phyloP scores from a whole-genome alignment of 1,284 basidiomycete genomes.

The Mycena citricolor region DNA sequence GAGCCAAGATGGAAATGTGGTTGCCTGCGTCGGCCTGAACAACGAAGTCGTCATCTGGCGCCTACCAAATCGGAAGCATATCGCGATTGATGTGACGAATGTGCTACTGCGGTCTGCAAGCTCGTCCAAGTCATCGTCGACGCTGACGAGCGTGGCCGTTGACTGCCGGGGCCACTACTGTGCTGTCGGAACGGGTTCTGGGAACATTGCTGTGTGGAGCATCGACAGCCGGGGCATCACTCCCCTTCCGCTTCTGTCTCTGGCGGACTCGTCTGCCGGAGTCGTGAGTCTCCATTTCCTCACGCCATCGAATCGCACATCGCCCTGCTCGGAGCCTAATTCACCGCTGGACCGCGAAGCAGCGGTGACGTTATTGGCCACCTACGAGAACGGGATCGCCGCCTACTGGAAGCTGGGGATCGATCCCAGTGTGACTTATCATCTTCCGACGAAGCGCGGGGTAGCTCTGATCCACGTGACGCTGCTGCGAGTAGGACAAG shows the following conservation, averaged over 20 bases:
- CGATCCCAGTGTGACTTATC: constrained; percentile 36
- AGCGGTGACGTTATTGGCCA: constrained; percentile 44
- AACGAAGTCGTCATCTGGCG: constrained; percentile 77
- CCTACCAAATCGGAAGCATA: constrained; percentile 37
- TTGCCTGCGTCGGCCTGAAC: constrained; percentile 74
- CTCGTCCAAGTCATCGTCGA: constrained; percentile 45
- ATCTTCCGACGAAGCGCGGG: constrained; percentile 46
- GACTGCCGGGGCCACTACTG: constrained; percentile 55
- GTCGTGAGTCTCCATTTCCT: constrained; percentile 53
- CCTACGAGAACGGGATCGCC: constrained; percentile 58
- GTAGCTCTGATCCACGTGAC: constrained; percentile 47
- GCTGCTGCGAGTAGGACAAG: constrained; percentile 46
- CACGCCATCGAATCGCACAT: constrained; percentile 24
- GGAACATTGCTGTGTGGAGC: constrained; percentile 57
- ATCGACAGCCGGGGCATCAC: constrained; percentile 43
- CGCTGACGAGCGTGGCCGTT: constrained; percentile 59
- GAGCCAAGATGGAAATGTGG: constrained; percentile 61
- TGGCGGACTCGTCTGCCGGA: constrained; percentile 46
- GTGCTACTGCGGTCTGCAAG: constrained; percentile 48
- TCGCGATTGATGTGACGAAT: constrained; percentile 52
- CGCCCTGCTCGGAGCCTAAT: constrained; percentile 33
- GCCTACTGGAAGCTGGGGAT: constrained; percentile 53
- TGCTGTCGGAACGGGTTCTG: constrained; percentile 65
- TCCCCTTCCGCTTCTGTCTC: constrained; percentile 43
- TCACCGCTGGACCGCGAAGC: constrained; percentile 29